A percentile compares a stretch with the other conserved stretches of the same genome.
Evolutionary conservation across 306 rosid species (phyloP).

Genomic region (Cucumis melo): DNA sequence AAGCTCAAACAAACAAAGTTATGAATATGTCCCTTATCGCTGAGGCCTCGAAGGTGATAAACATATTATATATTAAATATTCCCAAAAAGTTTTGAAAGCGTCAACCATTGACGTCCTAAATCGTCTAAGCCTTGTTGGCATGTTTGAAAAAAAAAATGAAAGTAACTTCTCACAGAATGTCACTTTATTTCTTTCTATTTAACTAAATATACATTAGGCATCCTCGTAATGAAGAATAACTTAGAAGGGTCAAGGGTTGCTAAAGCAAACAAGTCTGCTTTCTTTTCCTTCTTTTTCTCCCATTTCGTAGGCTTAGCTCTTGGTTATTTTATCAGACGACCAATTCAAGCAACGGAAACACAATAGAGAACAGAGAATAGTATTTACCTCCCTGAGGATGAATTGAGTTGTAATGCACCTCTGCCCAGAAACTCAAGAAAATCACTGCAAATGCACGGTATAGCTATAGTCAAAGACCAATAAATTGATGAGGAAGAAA

Average conservation of each 20-base stretch:
- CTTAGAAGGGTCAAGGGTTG: background rate
- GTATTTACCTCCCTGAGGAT: conserved; percentile 66
- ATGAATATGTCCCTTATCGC: background rate
- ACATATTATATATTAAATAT: no score
- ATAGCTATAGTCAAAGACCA: background rate
- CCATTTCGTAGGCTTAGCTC: background rate
- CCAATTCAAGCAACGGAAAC: background rate
- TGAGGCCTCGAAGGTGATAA: no score
- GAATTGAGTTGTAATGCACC: conserved; percentile 90
- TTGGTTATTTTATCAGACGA: background rate
- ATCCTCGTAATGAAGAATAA: background rate
- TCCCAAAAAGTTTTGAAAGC: no score
- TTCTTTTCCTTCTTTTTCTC: background rate
- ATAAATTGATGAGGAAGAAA: background rate
- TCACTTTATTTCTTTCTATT: background rate
- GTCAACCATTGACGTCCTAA: background rate
- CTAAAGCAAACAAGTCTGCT: background rate
- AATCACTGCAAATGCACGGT: conserved; percentile 40
- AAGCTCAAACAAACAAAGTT: background rate
- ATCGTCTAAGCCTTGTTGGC: background rate
- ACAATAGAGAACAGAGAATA: background rate
- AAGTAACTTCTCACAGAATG: background rate
- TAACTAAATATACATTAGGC: background rate
- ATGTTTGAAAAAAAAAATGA: background rate
- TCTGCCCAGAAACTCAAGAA: conserved; percentile 95